Evolutionary conservation across 768 basidiomycete species (phyloP), one percentile per base, ranked within the genome.

Genomic region (Suillus subluteus): DNA sequence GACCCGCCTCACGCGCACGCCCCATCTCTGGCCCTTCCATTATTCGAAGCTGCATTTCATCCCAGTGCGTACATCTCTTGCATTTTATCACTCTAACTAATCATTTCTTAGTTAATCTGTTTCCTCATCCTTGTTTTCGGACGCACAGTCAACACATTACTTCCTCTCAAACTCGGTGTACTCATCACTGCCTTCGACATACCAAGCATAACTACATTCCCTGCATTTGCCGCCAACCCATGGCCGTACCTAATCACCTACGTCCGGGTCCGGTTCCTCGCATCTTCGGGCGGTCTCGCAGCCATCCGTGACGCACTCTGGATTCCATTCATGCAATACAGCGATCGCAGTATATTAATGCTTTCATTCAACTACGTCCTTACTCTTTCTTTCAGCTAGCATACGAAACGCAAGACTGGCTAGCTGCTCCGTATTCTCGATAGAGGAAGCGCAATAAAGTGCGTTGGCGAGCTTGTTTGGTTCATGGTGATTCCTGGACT

Each of bases 301-400:
- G 91, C 90, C 44, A 77, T 94, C 58, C 86, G 86, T 52, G 86
- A 88, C 75, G 84, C 84, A 38, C 81, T 95, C 2, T 96, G 94
- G 91, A 86, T 90, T 3, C 93, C 95, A 1, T 91, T 99, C 50
- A 91, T 95, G 86, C 94, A 95, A 77, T 92, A 88, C 75, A 93
- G 92, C 0, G 94, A 96, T 73, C 80, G 90, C 72, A 86, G 87
- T 85, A 68, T 65, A 79, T 72, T 50, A 4, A 64, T 62, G 50
- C 81, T 96, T 62, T 91, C 94, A 12, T 94, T 92, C 78, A 87
- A 95, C 66, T 95, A 96, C 72, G 79, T 97, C 2, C 83, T 98
- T 13, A 92, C 94, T 67, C 86, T 98, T 5, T 93, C 92, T 1
- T 88, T 96, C 68, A 85, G 90, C 6, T 95, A 90, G 85, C 94